Evolutionary conservation across 139 green algal genomes (phyloP), one percentile per base, ranked within the genome.

Genomic region (Nannochloris sp.): DNA sequence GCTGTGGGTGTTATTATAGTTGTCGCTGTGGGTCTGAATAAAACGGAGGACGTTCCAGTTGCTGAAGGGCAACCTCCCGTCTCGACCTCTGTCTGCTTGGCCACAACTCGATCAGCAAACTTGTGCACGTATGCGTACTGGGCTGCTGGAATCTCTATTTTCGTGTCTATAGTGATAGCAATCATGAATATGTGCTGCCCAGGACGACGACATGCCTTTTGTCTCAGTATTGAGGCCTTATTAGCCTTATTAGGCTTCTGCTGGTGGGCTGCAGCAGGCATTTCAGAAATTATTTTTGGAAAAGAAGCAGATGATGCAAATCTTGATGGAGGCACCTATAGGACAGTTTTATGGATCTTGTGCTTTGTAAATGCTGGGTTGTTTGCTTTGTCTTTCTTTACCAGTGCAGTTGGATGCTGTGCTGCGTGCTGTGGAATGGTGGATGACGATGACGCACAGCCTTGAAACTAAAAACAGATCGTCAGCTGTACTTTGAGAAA

Each of bases 111-210:
- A 12, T 9, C 9, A 19, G 54, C 39, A 14, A 38, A 60, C 13
- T 27, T 27, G 30, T 60, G 54, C 30, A 42, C 31, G 30, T 60
- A 60, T 39, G 30, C 30, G 27, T 60, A 60, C 29, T 60, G 54
- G 54, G 27, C 31, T 27, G 29, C n/a, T 15, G 54, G 29, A 5
- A 39, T 39, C 19, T 60, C 54, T 19, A 39, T 60, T 24, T 15
- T 8, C 9, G 14, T 60, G 14, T 30, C 14, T 39, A 31, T 60
- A 24, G 14, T 60, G 8, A 19, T 60, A 4, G 24, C 39, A n/a
- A 9, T 60, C 27, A 31, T 60, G 10, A 38, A 60, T 6, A 27
- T 38, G 7, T 36, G 10, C 14, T 60, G 31, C 14, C 12, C 29
- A 4, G 29, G 30, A 27, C n/a, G 30, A 60, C n/a, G 30, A n/a